Evolutionary conservation across 306 rosid species (phyloP), one percentile per base, ranked within the genome.

Genomic region (Mimosa bimucronata): DNA sequence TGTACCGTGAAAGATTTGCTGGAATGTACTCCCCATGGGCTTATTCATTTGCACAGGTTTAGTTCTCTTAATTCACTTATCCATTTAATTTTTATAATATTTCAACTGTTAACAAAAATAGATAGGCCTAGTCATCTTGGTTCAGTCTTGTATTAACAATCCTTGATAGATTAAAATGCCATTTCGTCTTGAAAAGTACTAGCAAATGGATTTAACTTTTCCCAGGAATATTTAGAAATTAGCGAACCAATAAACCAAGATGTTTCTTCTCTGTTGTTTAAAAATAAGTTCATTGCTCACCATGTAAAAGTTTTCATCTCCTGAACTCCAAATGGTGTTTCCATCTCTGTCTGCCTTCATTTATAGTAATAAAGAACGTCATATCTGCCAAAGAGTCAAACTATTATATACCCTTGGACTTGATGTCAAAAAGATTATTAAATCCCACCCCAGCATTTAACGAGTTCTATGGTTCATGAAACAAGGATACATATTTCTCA

Each of bases 11-110:
- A 85, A 87, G 67, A 77, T 90, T 81, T 78, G 88, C 92, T 18
- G 94, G 94, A 81, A 91, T 91, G 97, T 89, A 85, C 74, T 89
- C 91, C 44, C 83, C 91, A 3, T 85, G 89, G 88, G 92, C 94
- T 44, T 88, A 88, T 68, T 88, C 97, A 25, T 79, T 85, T 50
- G 90, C 97, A 46, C 97, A 91, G 92, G 97, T 89, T 74, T 71
- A 7, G 8, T 77, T 71, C 42, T 81, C 72, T 40, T 29, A 3
- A 67, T 78, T 76, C 28, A 25, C 12, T 38, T 30, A 31, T 65
- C 57, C 4, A 23, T 82, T 50, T 71, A 26, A 44, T 5, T 69
- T 67, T 67, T 30, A 25, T 14, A 76, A 29, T n/a, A 7, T 55
- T 55, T 55, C 1, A 55, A 25, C 65, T 58, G 6, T 57, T 57